A percentile compares a stretch with the other conserved stretches of the same genome.
These are phyloP conservation scores for Cynara cardunculus DNA, from an alignment of 129 eudicot species.

Conservation along the genomic window DNA sequence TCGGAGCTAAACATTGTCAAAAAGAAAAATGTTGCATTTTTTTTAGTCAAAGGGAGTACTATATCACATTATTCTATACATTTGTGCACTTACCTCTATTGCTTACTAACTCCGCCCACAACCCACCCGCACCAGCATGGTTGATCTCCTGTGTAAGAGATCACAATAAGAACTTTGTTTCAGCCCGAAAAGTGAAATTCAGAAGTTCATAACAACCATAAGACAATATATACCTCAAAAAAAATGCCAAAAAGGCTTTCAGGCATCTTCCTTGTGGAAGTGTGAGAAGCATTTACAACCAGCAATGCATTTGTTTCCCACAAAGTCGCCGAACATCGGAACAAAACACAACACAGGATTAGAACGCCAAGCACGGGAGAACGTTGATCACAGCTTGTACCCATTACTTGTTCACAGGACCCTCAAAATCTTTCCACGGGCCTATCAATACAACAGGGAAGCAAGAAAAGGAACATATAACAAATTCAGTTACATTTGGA, in stretches of 20 bases:
- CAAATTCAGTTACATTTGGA: conserved; percentile 7
- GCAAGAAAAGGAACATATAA: not conserved
- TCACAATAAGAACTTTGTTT: conserved; percentile 4
- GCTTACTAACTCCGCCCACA: conserved; percentile 95
- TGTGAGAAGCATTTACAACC: conserved; percentile 58
- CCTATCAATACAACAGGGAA: conserved; percentile 27
- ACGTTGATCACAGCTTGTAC: conserved; percentile 16
- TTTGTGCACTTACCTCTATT: conserved; percentile 59
- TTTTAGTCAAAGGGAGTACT: too few relatives aligned
- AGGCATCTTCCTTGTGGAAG: conserved; percentile 58
- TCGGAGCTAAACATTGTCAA: too few relatives aligned
- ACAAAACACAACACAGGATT: conserved; percentile 34
- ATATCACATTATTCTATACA: not conserved
- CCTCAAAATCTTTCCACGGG: conserved; percentile 19
- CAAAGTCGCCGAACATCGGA: conserved; percentile 43
- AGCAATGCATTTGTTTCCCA: conserved; percentile 47
- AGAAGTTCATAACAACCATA: not conserved
- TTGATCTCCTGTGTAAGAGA: conserved; percentile 68
- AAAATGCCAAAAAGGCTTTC: conserved; percentile 67
- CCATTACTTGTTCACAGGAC: conserved; percentile 42
- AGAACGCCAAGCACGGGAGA: conserved; percentile 30
- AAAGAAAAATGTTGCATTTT: too few relatives aligned
- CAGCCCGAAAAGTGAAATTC: not conserved
- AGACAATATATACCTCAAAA: conserved; percentile 63
- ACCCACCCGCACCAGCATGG: conserved; percentile 99